Evolutionary conservation across 176 grass and related monocot species (phyloP).

Genomic region (Paspalum vaginatum): DNA sequence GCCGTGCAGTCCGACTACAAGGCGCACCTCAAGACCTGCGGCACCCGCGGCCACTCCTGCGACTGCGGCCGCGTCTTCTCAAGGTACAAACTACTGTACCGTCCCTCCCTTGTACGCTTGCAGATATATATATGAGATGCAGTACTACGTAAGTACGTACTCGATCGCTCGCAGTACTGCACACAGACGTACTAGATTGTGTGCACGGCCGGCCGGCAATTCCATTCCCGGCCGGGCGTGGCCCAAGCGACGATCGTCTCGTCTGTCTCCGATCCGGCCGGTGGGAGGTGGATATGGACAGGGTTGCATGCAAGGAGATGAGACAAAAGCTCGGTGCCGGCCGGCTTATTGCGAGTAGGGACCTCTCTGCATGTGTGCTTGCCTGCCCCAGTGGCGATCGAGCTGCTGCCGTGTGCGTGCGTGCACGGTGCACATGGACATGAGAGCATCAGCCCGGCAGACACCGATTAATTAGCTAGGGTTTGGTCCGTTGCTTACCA

Average conservation of each 20-base stretch:
- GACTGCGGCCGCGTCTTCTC: slow-evolving; percentile 95
- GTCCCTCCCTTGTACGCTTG: no score
- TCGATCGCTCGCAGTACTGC: not conserved
- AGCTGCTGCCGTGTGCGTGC: not conserved
- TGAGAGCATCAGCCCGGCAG: slow-evolving; percentile 28
- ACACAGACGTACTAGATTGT: no score
- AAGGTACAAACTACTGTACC: no score
- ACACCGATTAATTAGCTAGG: slow-evolving; percentile 53
- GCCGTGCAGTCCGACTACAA: slow-evolving; percentile 97
- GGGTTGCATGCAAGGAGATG: slow-evolving; percentile 35
- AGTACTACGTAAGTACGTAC: no score
- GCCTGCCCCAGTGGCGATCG: no score
- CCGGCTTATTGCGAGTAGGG: slow-evolving; percentile 3
- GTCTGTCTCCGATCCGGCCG: not conserved
- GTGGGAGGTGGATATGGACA: slow-evolving; percentile 28
- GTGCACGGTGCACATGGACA: not conserved
- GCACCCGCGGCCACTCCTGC: slow-evolving; percentile 91
- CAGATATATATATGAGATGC: no score
- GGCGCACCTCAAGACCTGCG: slow-evolving; percentile 97
- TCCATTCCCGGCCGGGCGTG: no score
- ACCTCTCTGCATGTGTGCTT: not conserved
- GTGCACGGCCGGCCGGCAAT: no score
- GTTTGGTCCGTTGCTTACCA: slow-evolving; percentile 26
- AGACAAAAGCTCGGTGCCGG: slow-evolving; percentile 46
- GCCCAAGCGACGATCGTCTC: not conserved